phyloP scores from a whole-genome alignment of 192 early-diverging fungal genomes.

The Podila verticillata region DNA sequence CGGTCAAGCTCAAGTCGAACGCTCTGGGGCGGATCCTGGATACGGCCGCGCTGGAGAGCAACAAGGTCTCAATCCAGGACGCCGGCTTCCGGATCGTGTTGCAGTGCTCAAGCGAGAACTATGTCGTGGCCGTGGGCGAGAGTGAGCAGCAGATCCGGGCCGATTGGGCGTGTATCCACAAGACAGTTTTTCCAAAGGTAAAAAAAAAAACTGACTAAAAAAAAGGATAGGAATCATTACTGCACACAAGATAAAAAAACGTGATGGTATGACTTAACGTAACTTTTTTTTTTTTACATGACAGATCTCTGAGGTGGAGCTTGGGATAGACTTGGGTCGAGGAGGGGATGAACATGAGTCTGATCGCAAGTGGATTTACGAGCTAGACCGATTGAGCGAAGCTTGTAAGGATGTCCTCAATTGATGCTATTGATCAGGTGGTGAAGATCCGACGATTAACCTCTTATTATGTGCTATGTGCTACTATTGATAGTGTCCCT shows the following conservation, averaged over 20 bases:
- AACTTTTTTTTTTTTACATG: neutral
- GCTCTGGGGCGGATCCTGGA: conserved; percentile 28
- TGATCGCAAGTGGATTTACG: conserved; percentile 34
- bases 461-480: neutral
- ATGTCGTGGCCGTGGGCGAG: conserved; percentile 33
- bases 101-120: conserved; percentile 38
- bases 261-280: neutral
- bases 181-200: conserved; percentile 50
- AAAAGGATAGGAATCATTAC: neutral
- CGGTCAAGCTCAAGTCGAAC: conserved; percentile 12
- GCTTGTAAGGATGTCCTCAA: conserved; percentile 30
- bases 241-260: neutral
- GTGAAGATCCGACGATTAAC: neutral
- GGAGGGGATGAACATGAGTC: conserved; percentile 27
- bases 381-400: conserved; percentile 44
- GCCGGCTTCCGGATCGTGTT: conserved; percentile 36
- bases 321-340: conserved; percentile 12
- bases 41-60: conserved; percentile 10
- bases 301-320: conserved; percentile 40
- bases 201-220: neutral
- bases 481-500: conserved; percentile 41
- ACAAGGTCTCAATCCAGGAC: conserved; percentile 32
- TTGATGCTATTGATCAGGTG: neutral
- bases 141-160: conserved; percentile 32
- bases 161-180: conserved; percentile 48